Evolutionary conservation across 2,329 filamentous ascomycete genomes (phyloP).

Genomic region (Herpotrichia juniperi): DNA sequence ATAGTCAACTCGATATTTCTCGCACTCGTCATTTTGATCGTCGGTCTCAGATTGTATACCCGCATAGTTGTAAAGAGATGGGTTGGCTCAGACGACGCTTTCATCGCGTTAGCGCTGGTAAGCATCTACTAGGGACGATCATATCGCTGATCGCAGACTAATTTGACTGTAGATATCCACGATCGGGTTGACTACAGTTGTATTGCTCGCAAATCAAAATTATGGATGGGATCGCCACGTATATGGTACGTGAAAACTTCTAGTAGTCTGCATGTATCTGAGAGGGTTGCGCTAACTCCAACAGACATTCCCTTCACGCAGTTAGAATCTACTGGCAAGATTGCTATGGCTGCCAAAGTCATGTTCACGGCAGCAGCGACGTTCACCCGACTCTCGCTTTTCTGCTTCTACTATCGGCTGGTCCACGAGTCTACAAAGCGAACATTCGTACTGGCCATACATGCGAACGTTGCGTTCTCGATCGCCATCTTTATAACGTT

Average conservation of each 20-base stretch:
- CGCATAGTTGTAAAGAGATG: constrained; percentile 48
- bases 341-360: constrained; percentile 51
- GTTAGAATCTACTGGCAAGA: constrained; percentile 35
- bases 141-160: constrained; percentile 1
- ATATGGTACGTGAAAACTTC: constrained; percentile 28
- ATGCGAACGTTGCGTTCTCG: constrained; percentile 45
- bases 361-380: constrained; percentile 50
- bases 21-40: constrained; percentile 41
- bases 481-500: constrained; percentile 47
- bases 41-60: constrained; percentile 48
- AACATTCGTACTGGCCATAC: constrained; percentile 49
- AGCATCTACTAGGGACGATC: constrained; percentile 2
- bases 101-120: constrained; percentile 50
- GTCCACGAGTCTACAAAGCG: constrained; percentile 47
- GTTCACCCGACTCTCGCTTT: constrained; percentile 52
- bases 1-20: constrained; percentile 49
- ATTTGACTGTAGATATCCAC: constrained; percentile 39
- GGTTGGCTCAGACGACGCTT: constrained; percentile 51
- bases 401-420: constrained; percentile 55
- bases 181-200: constrained; percentile 44
- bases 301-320: constrained; percentile 41
- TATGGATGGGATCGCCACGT: constrained; percentile 53
- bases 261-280: neutral
- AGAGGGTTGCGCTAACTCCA: neutral
- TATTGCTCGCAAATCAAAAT: constrained; percentile 49